Base-by-base conservation (phyloP, 768 basidiomycete species). In the Leucosporidium yakuticum region DNA sequence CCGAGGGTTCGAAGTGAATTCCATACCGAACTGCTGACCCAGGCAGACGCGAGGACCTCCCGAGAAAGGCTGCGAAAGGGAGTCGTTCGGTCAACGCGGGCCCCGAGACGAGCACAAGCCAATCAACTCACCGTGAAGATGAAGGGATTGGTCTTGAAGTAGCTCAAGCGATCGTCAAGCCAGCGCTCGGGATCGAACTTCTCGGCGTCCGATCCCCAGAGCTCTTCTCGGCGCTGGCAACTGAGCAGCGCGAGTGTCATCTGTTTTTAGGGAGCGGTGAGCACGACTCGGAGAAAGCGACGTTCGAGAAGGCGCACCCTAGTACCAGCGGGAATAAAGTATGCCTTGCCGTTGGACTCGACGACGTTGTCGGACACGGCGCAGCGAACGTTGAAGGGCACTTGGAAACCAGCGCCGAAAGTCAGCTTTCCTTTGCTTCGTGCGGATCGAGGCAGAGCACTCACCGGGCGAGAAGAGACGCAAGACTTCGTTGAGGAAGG, bases 171-270 rank as follows among this genome's bases (percentile, higher is more conserved):
- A 15, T 82, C 81, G 64, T 88, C 86, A 55, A 87, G 76, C 80
- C 85, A 88, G 21, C 87, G 81, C 70, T 86, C 85, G 0, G 86
- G 87, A 73, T 87, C 86, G 70, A 87, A 88, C 74, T 84, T 82
- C 57, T 84, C 80, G 6, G 87, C 87, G 75, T 87, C 87, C 14
- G 87, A 86, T 11, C 87, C 87, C 87, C 87, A 89, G 2, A 86
- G 82, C 63, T 86, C 85, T 58, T 80, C 83, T 59, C 86, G 81
- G 48, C 87, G 79, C 48, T 88, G 87, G 86, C 87, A 87, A 69
- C 84, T 70, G 65, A 87, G 81, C 14, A 86, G 83, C 8, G 85
- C 85, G 73, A 86, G 87, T 0, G 79, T 68, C 7, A 80, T 75
- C 75, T 78, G 39, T n/a, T 60, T 2, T 12, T 29, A 4, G 0